phyloP scores from a whole-genome alignment of 805 yeast species.

The Blastobotrys chiropterorum region DNA sequence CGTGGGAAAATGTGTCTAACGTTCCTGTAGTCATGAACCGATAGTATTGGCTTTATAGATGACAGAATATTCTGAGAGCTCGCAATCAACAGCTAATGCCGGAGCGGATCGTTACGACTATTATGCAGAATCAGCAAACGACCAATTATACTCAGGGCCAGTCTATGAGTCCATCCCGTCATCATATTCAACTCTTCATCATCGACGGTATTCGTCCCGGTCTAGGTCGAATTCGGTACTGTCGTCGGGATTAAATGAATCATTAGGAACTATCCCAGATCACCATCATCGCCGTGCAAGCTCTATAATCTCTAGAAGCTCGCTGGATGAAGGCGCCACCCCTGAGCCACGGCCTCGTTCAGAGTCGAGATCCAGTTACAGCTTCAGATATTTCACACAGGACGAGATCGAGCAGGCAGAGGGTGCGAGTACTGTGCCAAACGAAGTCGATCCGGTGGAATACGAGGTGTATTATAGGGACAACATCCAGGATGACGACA shows the following conservation, averaged over 20 bases:
- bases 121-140: constrained; percentile 31
- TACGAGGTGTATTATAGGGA: constrained; percentile 19
- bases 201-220: constrained; percentile 18
- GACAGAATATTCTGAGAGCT: not conserved
- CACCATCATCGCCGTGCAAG: constrained; percentile 1
- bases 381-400: constrained; percentile 75
- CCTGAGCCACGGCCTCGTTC: constrained; percentile 18
- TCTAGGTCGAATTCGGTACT: constrained; percentile 10
- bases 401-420: constrained; percentile 83
- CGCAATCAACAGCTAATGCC: not conserved
- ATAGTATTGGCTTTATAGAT: not conserved
- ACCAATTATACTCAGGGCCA: constrained; percentile 68
- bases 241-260: not conserved
- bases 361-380: constrained; percentile 19
- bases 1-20: no score
- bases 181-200: constrained; percentile 59
- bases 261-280: not conserved
- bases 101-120: constrained; percentile 3
- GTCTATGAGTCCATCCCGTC: constrained; percentile 65
- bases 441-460: constrained; percentile 31
- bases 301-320: constrained; percentile 2
- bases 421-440: constrained; percentile 68
- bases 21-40: not conserved
- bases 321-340: not conserved
- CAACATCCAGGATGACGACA: constrained; percentile 17